Evolutionary conservation across 176 grass and related monocot genomes (phyloP), one percentile per base, ranked within the genome.

Genomic region (Pontederia paniculata): DNA sequence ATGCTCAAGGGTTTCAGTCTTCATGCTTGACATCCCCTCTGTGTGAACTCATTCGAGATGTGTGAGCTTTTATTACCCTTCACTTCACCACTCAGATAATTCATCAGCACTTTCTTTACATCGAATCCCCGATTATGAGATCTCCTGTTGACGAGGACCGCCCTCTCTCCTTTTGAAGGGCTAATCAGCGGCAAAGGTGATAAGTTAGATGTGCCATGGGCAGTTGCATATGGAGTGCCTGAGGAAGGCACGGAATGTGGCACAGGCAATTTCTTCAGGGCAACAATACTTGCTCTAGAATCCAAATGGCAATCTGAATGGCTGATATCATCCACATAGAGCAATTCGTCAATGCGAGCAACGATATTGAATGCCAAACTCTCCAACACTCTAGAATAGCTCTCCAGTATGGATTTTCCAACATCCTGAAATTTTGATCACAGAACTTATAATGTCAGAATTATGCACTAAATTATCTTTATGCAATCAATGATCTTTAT

Each of bases 301-400:
- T 22, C 12, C 17, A 54, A 57, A 72, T 81, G 66, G 12, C 71
- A 70, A 66, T 81, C 85, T 2, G 71, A 42, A 19, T 81, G 85
- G 67, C 73, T 83, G 53, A 83, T 56, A 20, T 91, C 80, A 52
- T 97, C 72, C 17, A 80, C 83, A 37, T 76, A 50, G 47, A 87
- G 82, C 17, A 97, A 66, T 74, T 88, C 80, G 65, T 97, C 91
- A 61, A 97, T 84, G 72, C 91, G 89, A 28, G 83, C 85, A 42
- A 88, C 69, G 62, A 97, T 74, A 23, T 75, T 96, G 53, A 75
- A 89, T 17, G 91, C 85, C 47, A 89, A 78, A 61, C 86, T 96
- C 80, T 96, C 91, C 15, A 96, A 73, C 12, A 96, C 91, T 65
- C 91, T 86, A 21, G 86, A 89, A 60, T 96, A 96, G 52, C 91